phyloP scores from a whole-genome alignment of 352 stramenopile genomes.

The Plasmopara halstedii region DNA sequence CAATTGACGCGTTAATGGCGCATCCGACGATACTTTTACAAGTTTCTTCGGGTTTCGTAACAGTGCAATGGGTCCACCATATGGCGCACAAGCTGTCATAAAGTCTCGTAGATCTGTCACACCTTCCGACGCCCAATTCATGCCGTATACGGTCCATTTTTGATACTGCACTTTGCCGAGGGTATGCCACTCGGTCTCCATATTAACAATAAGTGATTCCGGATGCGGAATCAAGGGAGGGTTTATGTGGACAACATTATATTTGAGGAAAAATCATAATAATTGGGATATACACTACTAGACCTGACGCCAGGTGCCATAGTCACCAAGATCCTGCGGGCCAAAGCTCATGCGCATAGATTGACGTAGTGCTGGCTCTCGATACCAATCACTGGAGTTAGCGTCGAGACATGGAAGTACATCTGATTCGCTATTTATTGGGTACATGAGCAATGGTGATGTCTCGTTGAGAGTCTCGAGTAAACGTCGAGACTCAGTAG shows the following conservation, averaged over 20 bases:
- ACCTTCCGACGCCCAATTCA: constrained; percentile 43
- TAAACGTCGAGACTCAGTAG: constrained; percentile 3
- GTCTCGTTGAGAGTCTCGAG: constrained; percentile 25
- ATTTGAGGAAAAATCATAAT: neutral
- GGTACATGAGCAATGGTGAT: constrained; percentile 31
- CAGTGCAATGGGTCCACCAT: constrained; percentile 60
- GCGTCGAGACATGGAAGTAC: constrained; percentile 16
- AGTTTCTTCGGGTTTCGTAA: constrained; percentile 73
- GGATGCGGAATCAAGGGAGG: neutral
- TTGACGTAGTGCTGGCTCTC: constrained; percentile 54
- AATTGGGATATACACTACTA: too few relatives aligned
- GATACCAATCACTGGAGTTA: constrained; percentile 65
- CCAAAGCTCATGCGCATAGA: constrained; percentile 40
- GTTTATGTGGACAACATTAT: neutral
- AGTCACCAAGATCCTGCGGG: constrained; percentile 32
- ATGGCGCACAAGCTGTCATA: constrained; percentile 47
- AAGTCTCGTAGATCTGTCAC: constrained; percentile 64
- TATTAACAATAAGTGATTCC: constrained; percentile 1
- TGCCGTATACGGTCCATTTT: constrained; percentile 72
- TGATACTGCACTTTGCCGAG: constrained; percentile 84
- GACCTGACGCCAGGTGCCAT: constrained; percentile 36
- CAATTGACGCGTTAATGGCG: constrained; percentile 44
- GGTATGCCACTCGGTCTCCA: constrained; percentile 81
- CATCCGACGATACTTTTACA: constrained; percentile 49
- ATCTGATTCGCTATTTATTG: constrained; percentile 26